Percentiles rank a stretch among this genome's conserved stretches.
Evolutionary conservation across 345 rosid genomes (phyloP).

Genomic region (Acer yangbiense): DNA sequence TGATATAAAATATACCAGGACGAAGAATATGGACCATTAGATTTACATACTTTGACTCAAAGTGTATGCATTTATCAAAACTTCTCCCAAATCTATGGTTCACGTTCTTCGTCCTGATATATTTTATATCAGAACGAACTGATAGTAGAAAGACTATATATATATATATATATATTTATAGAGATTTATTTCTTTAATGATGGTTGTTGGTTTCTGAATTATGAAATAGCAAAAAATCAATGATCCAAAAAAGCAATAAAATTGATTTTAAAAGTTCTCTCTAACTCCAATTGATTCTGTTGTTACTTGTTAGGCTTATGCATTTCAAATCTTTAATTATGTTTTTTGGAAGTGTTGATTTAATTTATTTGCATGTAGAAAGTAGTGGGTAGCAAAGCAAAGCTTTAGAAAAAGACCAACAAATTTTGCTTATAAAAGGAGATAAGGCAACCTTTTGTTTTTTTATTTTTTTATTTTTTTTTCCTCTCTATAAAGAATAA

Average conservation of each 20-base stretch:
- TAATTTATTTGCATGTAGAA: not conserved
- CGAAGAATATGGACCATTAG: too few species aligned
- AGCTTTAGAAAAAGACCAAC: not conserved
- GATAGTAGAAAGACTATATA: too few species aligned
- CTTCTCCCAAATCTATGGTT: too few species aligned
- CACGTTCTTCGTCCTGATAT: too few species aligned
- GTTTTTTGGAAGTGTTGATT: not conserved
- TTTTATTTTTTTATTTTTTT: too few species aligned
- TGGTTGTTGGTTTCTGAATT: not conserved
- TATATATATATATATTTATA: not conserved
- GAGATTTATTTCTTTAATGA: conserved; percentile 6
- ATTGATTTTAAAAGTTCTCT: too few species aligned
- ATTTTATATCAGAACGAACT: too few species aligned
- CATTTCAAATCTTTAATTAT: not conserved
- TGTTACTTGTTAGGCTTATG: too few species aligned
- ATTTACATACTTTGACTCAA: too few species aligned
- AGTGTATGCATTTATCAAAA: too few species aligned
- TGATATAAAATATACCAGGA: too few species aligned
- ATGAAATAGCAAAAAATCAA: not conserved
- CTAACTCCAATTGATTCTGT: too few species aligned
- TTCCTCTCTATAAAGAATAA: not conserved
- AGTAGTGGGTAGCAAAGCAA: not conserved
- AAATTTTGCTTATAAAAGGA: conserved; percentile 8
- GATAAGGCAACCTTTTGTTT: not conserved
- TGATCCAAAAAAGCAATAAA: not conserved